phyloP scores from a whole-genome alignment of 202 grass and related monocot species.

The Carex arenaria region DNA sequence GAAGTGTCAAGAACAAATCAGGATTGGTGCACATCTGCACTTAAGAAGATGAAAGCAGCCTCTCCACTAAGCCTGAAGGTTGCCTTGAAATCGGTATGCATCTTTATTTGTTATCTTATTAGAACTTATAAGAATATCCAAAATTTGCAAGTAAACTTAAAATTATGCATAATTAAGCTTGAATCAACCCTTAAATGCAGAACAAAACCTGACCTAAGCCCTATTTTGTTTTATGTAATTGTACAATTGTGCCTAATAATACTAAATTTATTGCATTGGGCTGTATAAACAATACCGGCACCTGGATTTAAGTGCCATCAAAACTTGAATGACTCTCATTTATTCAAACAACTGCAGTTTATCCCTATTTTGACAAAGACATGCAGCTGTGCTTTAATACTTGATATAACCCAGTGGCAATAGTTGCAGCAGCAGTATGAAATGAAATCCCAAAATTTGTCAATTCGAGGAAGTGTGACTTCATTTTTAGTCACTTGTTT shows the following conservation, averaged over 20 bases:
- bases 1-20: slow-evolving; percentile 69
- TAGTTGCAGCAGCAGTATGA: not conserved
- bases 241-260: not conserved
- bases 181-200: not conserved
- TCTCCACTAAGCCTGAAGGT: slow-evolving; percentile 90
- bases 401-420: not conserved
- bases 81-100: slow-evolving; percentile 76
- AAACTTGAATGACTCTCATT: not conserved
- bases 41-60: slow-evolving; percentile 88
- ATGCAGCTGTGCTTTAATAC: not conserved
- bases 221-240: not conserved
- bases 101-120: slow-evolving; percentile 14
- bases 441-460: not conserved
- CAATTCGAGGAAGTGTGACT: not conserved
- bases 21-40: slow-evolving; percentile 84
- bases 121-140: not conserved
- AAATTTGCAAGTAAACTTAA: not conserved
- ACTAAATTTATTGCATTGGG: not conserved
- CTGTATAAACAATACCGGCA: not conserved
- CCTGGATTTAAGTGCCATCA: not conserved
- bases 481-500: not conserved
- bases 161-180: not conserved
- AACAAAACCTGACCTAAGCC: not conserved
- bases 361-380: not conserved
- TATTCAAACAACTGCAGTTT: not conserved